Evolutionary conservation across 2,329 filamentous ascomycete species (phyloP).

Genomic region (Diaporthe australafricana): DNA sequence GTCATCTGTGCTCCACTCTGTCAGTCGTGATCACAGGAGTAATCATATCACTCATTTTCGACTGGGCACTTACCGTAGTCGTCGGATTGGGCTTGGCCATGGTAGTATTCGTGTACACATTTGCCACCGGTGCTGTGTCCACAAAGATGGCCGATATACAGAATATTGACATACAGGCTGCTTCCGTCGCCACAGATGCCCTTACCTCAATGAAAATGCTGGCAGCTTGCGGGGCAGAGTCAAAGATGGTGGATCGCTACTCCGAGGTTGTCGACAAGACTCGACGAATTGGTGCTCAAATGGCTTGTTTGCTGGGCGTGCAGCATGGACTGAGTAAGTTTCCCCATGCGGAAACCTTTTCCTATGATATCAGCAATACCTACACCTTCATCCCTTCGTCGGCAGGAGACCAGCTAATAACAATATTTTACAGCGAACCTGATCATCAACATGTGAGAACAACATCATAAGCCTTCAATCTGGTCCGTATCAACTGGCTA

Average conservation of each 20-base stretch:
- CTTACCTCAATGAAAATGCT: constrained; percentile 60
- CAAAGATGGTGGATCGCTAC: constrained; percentile 65
- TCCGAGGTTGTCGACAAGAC: constrained; percentile 65
- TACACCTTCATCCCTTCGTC: no score
- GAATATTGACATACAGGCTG: constrained; percentile 66
- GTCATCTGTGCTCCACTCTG: constrained; percentile 65
- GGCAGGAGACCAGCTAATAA: background rate
- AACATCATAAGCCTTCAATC: background rate
- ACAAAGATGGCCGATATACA: constrained; percentile 58
- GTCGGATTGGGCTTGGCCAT: constrained; percentile 67
- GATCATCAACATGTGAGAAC: background rate
- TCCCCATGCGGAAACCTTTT: no score
- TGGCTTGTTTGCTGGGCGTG: constrained; percentile 60
- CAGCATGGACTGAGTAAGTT: constrained; percentile 63
- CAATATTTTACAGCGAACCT: background rate
- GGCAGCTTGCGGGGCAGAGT: constrained; percentile 70
- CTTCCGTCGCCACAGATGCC: constrained; percentile 68
- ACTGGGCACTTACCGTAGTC: constrained; percentile 71
- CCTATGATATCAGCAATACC: no score
- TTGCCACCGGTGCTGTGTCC: constrained; percentile 66
- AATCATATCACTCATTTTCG: constrained; percentile 66
- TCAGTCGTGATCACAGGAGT: constrained; percentile 64
- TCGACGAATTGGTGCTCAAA: constrained; percentile 57
- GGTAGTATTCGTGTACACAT: constrained; percentile 60
- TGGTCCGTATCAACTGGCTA: accelerated